Evolutionary conservation across 371 early-diverging fungal species (phyloP), one percentile per base, ranked within the genome.

Genomic region (Mucor piriformis): DNA sequence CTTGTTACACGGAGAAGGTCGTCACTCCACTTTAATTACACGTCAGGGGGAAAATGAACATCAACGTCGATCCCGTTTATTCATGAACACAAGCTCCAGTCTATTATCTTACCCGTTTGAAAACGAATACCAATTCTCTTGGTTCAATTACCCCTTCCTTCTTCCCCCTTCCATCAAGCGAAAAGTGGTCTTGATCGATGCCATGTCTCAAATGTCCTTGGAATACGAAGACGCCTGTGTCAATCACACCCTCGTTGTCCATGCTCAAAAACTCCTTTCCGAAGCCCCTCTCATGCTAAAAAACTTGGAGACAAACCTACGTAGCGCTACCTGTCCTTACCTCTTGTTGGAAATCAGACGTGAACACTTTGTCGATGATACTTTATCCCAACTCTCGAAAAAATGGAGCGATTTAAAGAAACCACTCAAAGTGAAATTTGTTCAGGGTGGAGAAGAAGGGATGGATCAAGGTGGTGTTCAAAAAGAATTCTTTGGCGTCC

Each of bases 381-480:
- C 88, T 0, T 69, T 91, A 54, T 78, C 79, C 29, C 88, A 91
- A 71, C 69, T 92, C n/a, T 67, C 73, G 3, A 62, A 55, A 6
- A 76, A 79, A 38, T 73, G 66, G 73, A 49, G 67, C 3, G 88
- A 88, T 48, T 62, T 90, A 29, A 94, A 95, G 65, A 91, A 93
- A 59, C 89, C 88, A 0, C 74, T 97, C 20, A 88, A 89, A 37
- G 88, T 95, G 50, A 83, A 87, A 64, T 95, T 96, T 77, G 70
- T 91, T 8, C 86, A 84, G 7, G 88, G 91, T 13, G 46, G 46
- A 10, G 97, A 97, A 70, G 90, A 88, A 61, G 86, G 91, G 74
- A 92, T 88, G 55, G 98, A 98, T 73, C 95, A 91, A 52, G 99
- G 99, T 15, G 99, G 99, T 1, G 83, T 99, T 6, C 90, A 93